Evolutionary conservation across 176 grass and related monocot species (phyloP), one percentile per base, ranked within the genome.

Genomic region (Pharus latifolius): DNA sequence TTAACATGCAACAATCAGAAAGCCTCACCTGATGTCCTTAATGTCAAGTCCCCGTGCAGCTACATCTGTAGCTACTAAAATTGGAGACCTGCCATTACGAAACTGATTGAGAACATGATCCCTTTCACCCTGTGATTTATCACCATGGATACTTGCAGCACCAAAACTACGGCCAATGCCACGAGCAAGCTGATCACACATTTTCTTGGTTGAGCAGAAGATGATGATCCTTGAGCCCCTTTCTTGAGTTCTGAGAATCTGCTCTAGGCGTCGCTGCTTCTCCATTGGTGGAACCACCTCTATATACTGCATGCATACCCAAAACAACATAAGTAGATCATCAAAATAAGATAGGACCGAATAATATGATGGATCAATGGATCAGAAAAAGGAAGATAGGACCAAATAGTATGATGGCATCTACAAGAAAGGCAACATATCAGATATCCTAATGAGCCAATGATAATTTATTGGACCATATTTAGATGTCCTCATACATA

Each of bases 31-130:
- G 37, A 99, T 94, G 68, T 99, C 95, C 63, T 99, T 99, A 24
- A 99, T 85, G 75, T 99, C 95, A 68, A 99, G 95, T 37, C 95
- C 95, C 61, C 90, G 84, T 37, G 95, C 95, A 77, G 95, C 87
- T 63, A 99, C 95, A 86, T 99, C 95, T 64, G 95, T 99, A 47
- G 95, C 95, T 42, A 99, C 95, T 49, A 99, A 86, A 86, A 99
- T 78, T 70, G 95, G 84, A 73, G 84, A 63, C 60, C 76, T 73
- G 45, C 95, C 90, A 68, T 82, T 74, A 16, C 87, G 95, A 68
- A 99, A 99, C 82, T 99, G 95, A 78, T 83, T 81, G 17, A 99
- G 78, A 63, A 94, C 87, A 60, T 91, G 73, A 75, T 99, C 95
- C 68, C 95, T 87, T 80, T 99, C 90, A 49, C 57, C 63, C 60